Conservation (phyloP, 2,329 filamentous ascomycete genomes). For the Fusarium musae region DNA sequence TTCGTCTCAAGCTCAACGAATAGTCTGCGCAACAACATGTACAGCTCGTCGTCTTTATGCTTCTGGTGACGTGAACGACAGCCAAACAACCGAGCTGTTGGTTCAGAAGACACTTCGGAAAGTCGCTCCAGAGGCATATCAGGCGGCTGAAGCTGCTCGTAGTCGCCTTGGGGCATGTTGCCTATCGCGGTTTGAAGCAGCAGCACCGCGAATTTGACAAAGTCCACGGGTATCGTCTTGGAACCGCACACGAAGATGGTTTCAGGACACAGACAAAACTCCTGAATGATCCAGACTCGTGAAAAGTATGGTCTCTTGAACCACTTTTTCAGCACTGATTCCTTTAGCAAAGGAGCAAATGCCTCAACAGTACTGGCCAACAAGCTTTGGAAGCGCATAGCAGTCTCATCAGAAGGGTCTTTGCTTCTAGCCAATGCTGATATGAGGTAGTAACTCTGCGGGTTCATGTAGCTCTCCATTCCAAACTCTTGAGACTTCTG, state of each 20-base stretch:
- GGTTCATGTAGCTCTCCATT: neutral
- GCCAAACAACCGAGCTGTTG: neutral
- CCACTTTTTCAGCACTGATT: neutral
- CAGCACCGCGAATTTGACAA: neutral
- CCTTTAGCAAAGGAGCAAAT: neutral
- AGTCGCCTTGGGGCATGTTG: neutral
- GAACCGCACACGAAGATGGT: neutral
- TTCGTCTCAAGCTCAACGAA: neutral
- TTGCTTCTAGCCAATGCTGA: neutral
- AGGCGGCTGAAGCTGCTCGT: neutral
- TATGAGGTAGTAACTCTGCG: neutral
- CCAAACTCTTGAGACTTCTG: neutral
- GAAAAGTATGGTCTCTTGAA: neutral
- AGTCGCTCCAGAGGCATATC: neutral
- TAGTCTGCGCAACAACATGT: neutral
- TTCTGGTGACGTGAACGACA: neutral
- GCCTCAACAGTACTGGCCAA: rapidly evolving
- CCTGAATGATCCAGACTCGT: constrained; percentile 2
- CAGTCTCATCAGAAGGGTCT: neutral
- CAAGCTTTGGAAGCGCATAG: neutral
- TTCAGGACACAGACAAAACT: neutral
- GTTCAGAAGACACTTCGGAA: neutral
- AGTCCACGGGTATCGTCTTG: neutral
- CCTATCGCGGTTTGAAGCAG: neutral
- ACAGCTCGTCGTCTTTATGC: neutral